Percentiles rank a stretch among this genome's conserved stretches.
Evolutionary conservation across 2,329 filamentous ascomycete genomes (phyloP).

Genomic region (Neonectria faginata): DNA sequence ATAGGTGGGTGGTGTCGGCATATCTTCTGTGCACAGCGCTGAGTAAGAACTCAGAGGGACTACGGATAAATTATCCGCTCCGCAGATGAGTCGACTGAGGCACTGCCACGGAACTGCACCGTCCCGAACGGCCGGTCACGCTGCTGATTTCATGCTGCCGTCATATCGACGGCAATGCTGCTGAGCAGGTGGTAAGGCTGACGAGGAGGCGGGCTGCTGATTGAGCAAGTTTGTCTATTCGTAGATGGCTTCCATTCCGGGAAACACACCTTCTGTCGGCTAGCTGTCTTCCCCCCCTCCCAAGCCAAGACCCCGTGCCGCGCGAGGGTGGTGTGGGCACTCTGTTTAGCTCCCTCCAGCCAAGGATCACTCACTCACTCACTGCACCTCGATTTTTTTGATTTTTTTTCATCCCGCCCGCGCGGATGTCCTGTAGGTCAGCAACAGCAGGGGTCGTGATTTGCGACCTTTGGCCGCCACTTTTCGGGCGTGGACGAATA

Average conservation of each 20-base stretch:
- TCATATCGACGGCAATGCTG: neutral
- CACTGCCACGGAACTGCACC: conserved; percentile 1
- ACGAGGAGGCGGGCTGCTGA: neutral
- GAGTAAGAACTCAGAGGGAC: too few relatives aligned
- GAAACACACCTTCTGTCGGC: neutral
- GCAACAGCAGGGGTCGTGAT: neutral
- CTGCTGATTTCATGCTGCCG: neutral
- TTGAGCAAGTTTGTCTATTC: neutral
- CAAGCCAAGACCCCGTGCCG: neutral
- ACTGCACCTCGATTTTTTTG: conserved; percentile 9
- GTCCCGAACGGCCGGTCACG: conserved; percentile 10
- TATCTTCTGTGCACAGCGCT: too few relatives aligned
- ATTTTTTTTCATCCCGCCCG: too few relatives aligned
- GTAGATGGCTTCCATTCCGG: neutral
- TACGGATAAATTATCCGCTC: too few relatives aligned
- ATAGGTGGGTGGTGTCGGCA: neutral
- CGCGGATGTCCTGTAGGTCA: neutral
- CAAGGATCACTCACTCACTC: conserved; percentile 19
- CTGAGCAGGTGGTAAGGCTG: neutral
- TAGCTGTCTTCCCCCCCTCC: neutral
- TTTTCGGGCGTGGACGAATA: neutral
- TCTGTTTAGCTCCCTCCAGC: neutral
- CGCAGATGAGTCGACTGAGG: neutral
- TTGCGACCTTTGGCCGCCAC: neutral
- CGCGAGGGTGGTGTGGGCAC: conserved; percentile 12